Percentiles rank a stretch among this genome's conserved stretches.
Evolutionary conservation across 768 basidiomycete genomes (phyloP).

Genomic region (Mycena haematopus): DNA sequence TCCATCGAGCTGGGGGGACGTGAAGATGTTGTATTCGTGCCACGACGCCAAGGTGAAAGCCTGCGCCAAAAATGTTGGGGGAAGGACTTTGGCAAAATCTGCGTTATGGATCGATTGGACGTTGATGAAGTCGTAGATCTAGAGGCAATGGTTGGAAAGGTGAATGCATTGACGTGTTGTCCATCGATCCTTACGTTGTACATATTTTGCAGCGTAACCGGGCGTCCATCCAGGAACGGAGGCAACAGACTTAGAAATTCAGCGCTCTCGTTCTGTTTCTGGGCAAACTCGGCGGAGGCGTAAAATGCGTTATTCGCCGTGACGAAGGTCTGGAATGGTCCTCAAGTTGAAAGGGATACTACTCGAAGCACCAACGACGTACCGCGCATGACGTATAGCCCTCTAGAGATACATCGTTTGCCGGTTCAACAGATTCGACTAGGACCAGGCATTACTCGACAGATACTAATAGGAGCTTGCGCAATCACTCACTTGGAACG

Average conservation of each 20-base stretch:
- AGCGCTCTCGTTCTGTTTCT: slow-evolving; percentile 50
- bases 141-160: neutral
- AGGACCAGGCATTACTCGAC: slow-evolving; percentile 20
- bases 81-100: slow-evolving; percentile 54
- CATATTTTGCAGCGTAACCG: slow-evolving; percentile 63
- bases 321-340: slow-evolving; percentile 50
- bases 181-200: neutral
- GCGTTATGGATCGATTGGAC: slow-evolving; percentile 72
- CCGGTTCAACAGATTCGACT: slow-evolving; percentile 71
- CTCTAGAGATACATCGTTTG: slow-evolving; percentile 67
- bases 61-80: slow-evolving; percentile 56
- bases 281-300: slow-evolving; percentile 54
- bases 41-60: slow-evolving; percentile 70
- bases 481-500: slow-evolving; percentile 44
- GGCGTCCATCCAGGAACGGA: slow-evolving; percentile 60
- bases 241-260: slow-evolving; percentile 56
- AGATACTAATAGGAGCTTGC: neutral
- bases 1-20: slow-evolving; percentile 52
- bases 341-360: neutral
- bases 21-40: slow-evolving; percentile 77
- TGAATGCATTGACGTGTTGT: no score
- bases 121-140: slow-evolving; percentile 80
- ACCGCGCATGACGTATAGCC: slow-evolving; percentile 70
- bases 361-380: slow-evolving; percentile 20
- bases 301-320: slow-evolving; percentile 59